Base-by-base conservation (phyloP, 768 basidiomycete species). In the Auriscalpium microsporum region DNA sequence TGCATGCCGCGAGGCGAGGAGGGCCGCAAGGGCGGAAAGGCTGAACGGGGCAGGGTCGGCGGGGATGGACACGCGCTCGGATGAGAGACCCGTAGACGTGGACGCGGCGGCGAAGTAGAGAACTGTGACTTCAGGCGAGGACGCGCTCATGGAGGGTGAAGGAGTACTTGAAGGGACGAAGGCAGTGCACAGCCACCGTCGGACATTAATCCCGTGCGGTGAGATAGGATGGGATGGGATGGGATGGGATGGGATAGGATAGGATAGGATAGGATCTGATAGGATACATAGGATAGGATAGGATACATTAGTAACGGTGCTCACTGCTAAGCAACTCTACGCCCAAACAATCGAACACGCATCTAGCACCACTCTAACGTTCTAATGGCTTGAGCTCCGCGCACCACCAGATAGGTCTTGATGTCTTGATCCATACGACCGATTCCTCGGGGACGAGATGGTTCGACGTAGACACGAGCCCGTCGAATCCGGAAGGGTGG, bases 391-490 rank as follows among this genome's bases (percentile, higher is more conserved):
- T 56, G 58, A 93, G 68, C 67, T 93, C 92, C 50, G 79, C 84
- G 21, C 86, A 87, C 95, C 94, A 99, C 80, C 90, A 86, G 45
- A 99, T 87, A 0, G 93, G 88, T 50, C 77, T 80, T 21, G 85
- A 80, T 0, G 94, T 97, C 65, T 79, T 79, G 51, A 97, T 73
- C 65, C 77, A 81, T 6, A 96, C 87, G 1, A 76, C 66, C 17
- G 75, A 71, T 58, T 87, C 78, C 1, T 77, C 76, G 0, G 84
- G 83, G 0, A 91, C 66, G 8, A 99, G 75, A 61, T 96, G 93
- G 64, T 99, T 99, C 0, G 94, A 97, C 0, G 94, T 96, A 0
- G 95, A 98, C 0, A 99, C 69, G 21, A 91, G 64, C 0, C 90
- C 90, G 42, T 87, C 84, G 56, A 98, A 90, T 0, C 85, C 90